Conservation (phyloP, 2,329 filamentous ascomycete genomes). For the Lithohypha guttulata region DNA sequence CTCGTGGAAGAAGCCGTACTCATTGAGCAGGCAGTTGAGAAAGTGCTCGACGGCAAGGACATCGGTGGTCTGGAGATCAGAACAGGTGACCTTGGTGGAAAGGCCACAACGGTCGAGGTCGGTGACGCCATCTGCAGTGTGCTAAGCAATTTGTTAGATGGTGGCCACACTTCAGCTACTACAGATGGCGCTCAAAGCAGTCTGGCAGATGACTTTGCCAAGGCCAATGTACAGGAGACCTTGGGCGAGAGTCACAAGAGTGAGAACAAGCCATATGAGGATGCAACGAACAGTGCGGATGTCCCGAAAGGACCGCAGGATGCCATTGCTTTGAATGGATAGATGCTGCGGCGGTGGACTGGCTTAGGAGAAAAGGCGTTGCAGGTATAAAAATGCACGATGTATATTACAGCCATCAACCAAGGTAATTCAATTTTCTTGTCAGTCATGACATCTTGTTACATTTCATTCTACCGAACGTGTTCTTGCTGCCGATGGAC, state of each 20-base stretch:
- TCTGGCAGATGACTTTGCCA: not conserved
- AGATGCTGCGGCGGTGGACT: no score
- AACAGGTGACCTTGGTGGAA: constrained; percentile 90
- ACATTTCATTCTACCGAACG: no score
- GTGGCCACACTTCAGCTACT: not conserved
- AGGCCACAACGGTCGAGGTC: constrained; percentile 89
- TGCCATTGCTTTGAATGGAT: not conserved
- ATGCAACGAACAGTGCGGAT: not conserved
- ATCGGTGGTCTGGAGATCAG: constrained; percentile 49
- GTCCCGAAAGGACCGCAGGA: not conserved
- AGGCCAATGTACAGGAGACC: not conserved
- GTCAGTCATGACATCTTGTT: no score
- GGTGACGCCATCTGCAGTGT: constrained; percentile 76
- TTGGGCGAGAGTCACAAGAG: not conserved
- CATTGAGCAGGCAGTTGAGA: constrained; percentile 92
- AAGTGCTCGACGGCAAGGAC: constrained; percentile 88
- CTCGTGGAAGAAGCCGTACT: constrained; percentile 69
- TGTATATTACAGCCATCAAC: no score
- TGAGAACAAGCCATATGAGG: not conserved
- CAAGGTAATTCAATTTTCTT: no score
- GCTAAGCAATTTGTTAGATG: constrained; percentile 26
- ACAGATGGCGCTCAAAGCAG: not conserved
- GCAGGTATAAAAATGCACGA: no score
- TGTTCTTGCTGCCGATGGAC: no score
- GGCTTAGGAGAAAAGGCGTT: no score